Evolutionary conservation across 2,329 filamentous ascomycete species (phyloP), one percentile per base, ranked within the genome.

Genomic region (Aspergillus thermomutatus): DNA sequence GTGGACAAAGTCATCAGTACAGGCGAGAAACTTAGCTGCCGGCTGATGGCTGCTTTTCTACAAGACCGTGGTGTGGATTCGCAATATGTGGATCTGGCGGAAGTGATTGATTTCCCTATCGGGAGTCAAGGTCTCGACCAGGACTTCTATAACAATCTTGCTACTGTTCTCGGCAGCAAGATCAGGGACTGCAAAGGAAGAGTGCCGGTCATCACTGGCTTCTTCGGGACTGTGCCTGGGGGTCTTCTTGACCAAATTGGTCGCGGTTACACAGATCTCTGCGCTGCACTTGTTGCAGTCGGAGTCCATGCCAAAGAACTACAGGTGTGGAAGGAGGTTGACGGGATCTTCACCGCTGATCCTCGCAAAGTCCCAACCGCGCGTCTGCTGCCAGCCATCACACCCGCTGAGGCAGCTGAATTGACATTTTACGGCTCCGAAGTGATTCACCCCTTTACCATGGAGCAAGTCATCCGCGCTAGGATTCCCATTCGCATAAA

Each of bases 261-360:
- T 21, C 88, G 94, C 66, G 94, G 94, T 28, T 99, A 99, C 76
- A 97, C 94, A 9, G 94, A 99, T 75, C 83, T 99, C 49, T 97
- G 94, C 72, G 93, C 94, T 11, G 92, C 94, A 5, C 81, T 99
- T 17, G 88, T 92, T 52, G 92, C 94, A 1, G 93, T 99, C 9
- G 93, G 92, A 3, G 79, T 95, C n/a, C 81, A 85, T 66, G 94
- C 94, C 0, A 80, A 88, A 53, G 94, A 99, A 74, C 82, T 99
- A 52, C 94, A 99, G 75, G 90, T 99, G 61, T 97, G 94, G 94
- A 99, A 99, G 79, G 94, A 99, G 73, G 94, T 99, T 6, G 94
- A 99, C 73, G 92, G 92, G 57, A 95, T 97, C 70, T 94, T 96
- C 75, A 89, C 87, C 1, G 87, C 87, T 4, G 93, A 97, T 69